A percentile compares a stretch with the other conserved stretches of the same genome.
Evolutionary conservation across 73 alveolate species (phyloP).

Genomic region (Urostyla sp.): DNA sequence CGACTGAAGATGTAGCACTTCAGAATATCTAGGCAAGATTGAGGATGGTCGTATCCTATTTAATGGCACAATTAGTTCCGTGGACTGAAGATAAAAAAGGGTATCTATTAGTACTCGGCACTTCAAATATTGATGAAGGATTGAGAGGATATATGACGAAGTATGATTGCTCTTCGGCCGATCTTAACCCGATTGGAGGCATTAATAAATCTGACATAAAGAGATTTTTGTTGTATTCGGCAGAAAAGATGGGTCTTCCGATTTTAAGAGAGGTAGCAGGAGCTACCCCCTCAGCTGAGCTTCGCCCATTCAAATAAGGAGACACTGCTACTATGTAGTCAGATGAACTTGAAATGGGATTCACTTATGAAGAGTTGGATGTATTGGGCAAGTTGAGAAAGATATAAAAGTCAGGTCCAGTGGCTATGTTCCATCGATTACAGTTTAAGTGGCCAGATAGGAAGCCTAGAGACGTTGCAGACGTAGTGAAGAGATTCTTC

Average conservation of each 20-base stretch:
- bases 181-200: slow-evolving; percentile 95
- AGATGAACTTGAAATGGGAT: slow-evolving; percentile 95
- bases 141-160: slow-evolving; percentile 94
- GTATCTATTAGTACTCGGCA: slow-evolving; percentile 75
- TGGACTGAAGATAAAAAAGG: slow-evolving; percentile 83
- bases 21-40: slow-evolving; percentile 90
- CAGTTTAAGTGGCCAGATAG: slow-evolving; percentile 81
- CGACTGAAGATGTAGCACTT: slow-evolving; percentile 87
- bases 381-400: slow-evolving; percentile 81
- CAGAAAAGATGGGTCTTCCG: slow-evolving; percentile 11
- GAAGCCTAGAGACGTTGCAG: slow-evolving; percentile 79
- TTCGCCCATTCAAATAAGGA: slow-evolving; percentile 75
- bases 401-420: slow-evolving; percentile 89
- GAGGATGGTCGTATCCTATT: slow-evolving; percentile 92
- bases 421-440: slow-evolving; percentile 81
- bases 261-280: slow-evolving; percentile 64
- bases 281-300: slow-evolving; percentile 89
- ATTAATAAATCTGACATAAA: slow-evolving; percentile 83
- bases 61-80: slow-evolving; percentile 91
- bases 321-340: slow-evolving; percentile 59
- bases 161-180: slow-evolving; percentile 96
- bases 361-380: slow-evolving; percentile 88
- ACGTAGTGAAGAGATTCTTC: slow-evolving; percentile 88
- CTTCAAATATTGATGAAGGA: slow-evolving; percentile 92
- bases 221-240: slow-evolving; percentile 63